Conservation (phyloP, 345 rosid species). For the Cochlearia excelsa region DNA sequence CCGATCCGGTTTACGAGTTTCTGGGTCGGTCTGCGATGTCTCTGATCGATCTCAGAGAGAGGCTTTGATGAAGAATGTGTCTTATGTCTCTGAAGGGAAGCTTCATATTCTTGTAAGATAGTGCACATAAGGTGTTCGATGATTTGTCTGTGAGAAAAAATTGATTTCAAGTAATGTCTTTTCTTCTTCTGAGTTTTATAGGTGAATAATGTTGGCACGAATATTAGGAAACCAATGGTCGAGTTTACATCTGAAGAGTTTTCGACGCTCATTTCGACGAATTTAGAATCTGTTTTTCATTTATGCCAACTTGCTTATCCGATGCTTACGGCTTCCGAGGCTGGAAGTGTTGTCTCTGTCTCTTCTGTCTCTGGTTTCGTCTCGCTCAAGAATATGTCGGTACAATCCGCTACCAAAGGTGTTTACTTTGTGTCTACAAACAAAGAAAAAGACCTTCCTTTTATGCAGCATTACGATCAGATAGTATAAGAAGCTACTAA, state of each 20-base stretch:
- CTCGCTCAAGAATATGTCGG: conserved; percentile 66
- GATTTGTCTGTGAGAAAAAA: conserved; percentile 34
- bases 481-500: conserved; percentile 45
- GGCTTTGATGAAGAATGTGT: conserved; percentile 43
- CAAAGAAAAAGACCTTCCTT: neutral
- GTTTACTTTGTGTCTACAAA: neutral
- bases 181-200: conserved; percentile 9
- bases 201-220: conserved; percentile 80
- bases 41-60: conserved; percentile 46
- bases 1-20: conserved; percentile 40
- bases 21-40: conserved; percentile 65
- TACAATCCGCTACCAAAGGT: conserved; percentile 83
- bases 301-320: conserved; percentile 73
- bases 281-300: conserved; percentile 74
- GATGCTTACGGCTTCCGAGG: conserved; percentile 52
- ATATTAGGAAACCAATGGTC: conserved; percentile 60
- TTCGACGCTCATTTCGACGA: conserved; percentile 57
- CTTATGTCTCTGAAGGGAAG: conserved; percentile 44
- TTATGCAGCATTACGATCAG: neutral
- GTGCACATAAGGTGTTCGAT: conserved; percentile 35
- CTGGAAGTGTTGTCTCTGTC: conserved; percentile 58
- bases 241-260: conserved; percentile 58
- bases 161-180: neutral
- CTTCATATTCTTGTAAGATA: conserved; percentile 61
- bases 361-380: conserved; percentile 79